Conservation (phyloP, 164 flowering plant species). For the Vitis riparia region DNA sequence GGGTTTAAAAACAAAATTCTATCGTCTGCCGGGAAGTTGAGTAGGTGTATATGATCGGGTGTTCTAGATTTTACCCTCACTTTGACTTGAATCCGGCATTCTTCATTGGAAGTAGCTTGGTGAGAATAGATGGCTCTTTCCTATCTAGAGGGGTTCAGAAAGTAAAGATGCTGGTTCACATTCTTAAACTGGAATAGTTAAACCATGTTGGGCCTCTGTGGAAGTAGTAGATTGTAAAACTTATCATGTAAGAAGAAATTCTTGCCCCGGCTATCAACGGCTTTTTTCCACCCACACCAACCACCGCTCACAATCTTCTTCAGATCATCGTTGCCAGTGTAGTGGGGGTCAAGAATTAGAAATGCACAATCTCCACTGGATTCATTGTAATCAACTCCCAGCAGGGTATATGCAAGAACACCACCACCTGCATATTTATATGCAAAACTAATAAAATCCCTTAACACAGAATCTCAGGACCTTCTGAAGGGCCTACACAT, state of each 20-base stretch:
- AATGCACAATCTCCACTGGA: constrained; percentile 92
- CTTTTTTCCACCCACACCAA: constrained; percentile 98
- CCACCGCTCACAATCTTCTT: constrained; percentile 87
- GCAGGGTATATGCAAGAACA: constrained; percentile 89
- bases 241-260: constrained; percentile 87
- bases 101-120: no score
- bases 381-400: constrained; percentile 91
- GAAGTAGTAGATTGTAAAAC: constrained; percentile 88
- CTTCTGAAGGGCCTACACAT: background rate
- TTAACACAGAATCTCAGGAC: background rate
- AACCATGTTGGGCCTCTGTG: constrained; percentile 91
- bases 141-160: no score
- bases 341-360: constrained; percentile 93
- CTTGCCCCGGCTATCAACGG: constrained; percentile 87
- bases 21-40: no score
- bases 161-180: no score
- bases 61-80: no score
- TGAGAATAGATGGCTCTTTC: no score
- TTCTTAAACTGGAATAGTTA: constrained; percentile 15
- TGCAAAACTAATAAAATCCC: background rate
- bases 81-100: no score
- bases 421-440: constrained; percentile 77
- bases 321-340: constrained; percentile 77
- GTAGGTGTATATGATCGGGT: no score
- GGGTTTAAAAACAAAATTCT: no score